Base-by-base conservation (phyloP, 2,329 filamentous ascomycete genomes). In the Diaporthe sp. region DNA sequence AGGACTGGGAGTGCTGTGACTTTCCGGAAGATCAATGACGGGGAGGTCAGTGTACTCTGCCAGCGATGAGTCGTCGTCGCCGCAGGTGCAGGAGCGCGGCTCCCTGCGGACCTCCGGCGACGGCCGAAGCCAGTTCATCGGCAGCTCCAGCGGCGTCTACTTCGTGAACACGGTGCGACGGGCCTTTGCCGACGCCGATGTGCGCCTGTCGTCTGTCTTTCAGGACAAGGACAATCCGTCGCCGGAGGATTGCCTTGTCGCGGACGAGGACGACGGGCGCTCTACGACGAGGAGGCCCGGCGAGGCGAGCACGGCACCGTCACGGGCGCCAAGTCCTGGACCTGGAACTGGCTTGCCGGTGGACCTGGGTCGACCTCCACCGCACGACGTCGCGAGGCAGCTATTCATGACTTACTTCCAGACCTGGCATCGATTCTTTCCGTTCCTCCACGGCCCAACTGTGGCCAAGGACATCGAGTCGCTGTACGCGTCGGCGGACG, bases 101-200 rank as follows among this genome's bases (percentile, higher is more conserved):
- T 52, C 50, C 12, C 9, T 52, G 7, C 50, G 50, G 50, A 52
- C 50, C 50, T 52, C 50, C 28, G 50, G 50, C 50, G n/a, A 52
- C 50, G 50, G 50, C 50, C 50, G 50, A 75, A 88, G 86, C 68
- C 84, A 88, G 71, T 89, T 88, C 77, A 85, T 89, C 40, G 87
- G 88, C 35, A 88, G 86, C 77, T 86, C 86, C 17, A 87, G 85
- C 54, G 87, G 88, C 4, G 86, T 89, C 58, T 89, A 86, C 79
- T 89, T 89, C 79, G 84, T 87, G 77, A 88, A 89, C 74, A 89
- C 87, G 1, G 88, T 89, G 72, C 86, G 86, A 55, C 84, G 85
- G 42, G 86, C 87, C n/a, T 89, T 89, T 78, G 84, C 85, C 8
- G 79, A 80, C 28, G 80, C 82, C 9, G 50, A 52, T n/a, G 50